Conservation (phyloP, 306 rosid species). For the Prunus dulcis region DNA sequence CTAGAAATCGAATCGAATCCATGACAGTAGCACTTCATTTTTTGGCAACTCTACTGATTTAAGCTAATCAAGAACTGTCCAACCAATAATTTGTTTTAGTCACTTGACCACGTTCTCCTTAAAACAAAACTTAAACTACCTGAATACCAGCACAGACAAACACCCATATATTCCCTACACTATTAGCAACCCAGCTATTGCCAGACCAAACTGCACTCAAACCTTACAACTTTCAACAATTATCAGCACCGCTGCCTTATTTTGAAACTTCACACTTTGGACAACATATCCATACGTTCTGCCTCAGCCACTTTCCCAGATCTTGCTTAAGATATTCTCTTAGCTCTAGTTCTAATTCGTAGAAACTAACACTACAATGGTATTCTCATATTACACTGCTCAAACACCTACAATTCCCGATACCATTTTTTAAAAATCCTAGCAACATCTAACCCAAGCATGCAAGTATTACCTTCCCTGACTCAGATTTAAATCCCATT, state of each 20-base stretch:
- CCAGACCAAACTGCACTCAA: not conserved
- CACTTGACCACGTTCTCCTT: not conserved
- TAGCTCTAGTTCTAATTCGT: not conserved
- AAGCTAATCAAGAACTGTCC: not conserved
- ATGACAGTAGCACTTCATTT: not conserved
- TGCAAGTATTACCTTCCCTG: not conserved
- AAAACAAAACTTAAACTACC: not conserved
- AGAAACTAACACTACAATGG: not conserved
- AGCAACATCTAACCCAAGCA: not conserved
- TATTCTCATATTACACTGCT: not conserved
- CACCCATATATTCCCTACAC: not conserved
- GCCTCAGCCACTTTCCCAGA: not conserved
- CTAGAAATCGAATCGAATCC: not conserved
- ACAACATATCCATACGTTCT: not conserved
- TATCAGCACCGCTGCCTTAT: not conserved
- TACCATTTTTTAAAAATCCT: not conserved
- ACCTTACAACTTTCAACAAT: not conserved
- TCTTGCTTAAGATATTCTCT: not conserved
- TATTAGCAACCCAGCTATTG: not conserved
- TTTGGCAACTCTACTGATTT: not conserved
- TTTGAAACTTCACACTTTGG: not conserved
- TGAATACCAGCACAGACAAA: not conserved
- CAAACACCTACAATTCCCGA: not conserved
- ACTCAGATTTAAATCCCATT: not conserved
- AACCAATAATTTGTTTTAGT: conserved; percentile 3